phyloP scores from a whole-genome alignment of 1,139 yeast genomes.

The Geotrichum reessii region DNA sequence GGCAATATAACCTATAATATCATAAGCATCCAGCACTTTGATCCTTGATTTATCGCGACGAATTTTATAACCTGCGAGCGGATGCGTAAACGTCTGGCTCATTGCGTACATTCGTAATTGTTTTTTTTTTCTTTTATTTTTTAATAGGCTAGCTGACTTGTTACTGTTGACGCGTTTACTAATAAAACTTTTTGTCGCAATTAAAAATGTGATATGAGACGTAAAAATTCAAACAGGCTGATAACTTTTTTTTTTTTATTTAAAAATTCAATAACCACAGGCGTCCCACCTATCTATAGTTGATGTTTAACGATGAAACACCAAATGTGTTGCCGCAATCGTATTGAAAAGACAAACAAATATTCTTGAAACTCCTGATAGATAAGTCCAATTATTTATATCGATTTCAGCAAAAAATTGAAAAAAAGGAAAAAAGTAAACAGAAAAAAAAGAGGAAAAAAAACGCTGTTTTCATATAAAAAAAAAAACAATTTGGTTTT shows the following conservation, averaged over 20 bases:
- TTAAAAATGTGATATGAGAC: not conserved
- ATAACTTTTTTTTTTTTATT: not conserved
- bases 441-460: not conserved
- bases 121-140: not conserved
- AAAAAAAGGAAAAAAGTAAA: not conserved
- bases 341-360: not conserved
- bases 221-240: not conserved
- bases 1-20: constrained; percentile 90
- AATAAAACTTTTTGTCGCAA: not conserved
- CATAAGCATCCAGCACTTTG: constrained; percentile 75
- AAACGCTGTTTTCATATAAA: not conserved
- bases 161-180: not conserved
- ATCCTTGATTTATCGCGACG: constrained; percentile 66
- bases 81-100: constrained; percentile 31
- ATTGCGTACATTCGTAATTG: constrained; percentile 8
- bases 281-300: not conserved
- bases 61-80: constrained; percentile 35
- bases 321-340: not conserved
- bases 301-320: not conserved
- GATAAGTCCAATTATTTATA: not conserved
- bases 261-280: not conserved
- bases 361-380: not conserved
- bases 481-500: not conserved
- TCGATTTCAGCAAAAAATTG: no score
- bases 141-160: not conserved